Evolutionary conservation across 805 yeast species (phyloP), one percentile per base, ranked within the genome.

Genomic region (Isabelozyma rhagii): DNA sequence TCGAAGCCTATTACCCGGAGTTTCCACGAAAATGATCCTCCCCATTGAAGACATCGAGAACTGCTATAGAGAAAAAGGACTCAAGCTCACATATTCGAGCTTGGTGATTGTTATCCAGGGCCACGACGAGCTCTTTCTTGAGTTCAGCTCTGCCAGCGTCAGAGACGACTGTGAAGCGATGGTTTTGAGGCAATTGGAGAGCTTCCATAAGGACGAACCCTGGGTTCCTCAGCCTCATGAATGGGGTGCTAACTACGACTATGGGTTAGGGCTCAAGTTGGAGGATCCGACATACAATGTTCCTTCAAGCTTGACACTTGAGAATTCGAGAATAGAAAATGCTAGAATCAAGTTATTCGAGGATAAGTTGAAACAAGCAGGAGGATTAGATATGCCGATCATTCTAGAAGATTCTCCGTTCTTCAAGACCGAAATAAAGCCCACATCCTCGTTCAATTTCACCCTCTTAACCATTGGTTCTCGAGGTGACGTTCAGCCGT

Each of bases 401-500:
- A 77, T 87, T 21, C 66, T 87, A 45, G 91, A 85, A 57, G 87
- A 83, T 45, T 80, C 82, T 44, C 88, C 89, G 0, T 71, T 74
- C 51, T 65, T 73, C 51, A 72, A 76, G 44, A 79, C 81, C 0
- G 78, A 69, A 43, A 68, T 82, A 31, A 75, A 71, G 49, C 87
- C 96, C 0, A 61, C 74, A 1, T 75, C 80, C 46, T 67, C 82
- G 2, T 79, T 78, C 57, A 78, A 77, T 28, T 79, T 92, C 59
- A 84, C 87, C 0, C 69, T 90, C 44, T 67, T 93, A 50, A 93
- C 97, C 0, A 93, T 93, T 58, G 98, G 98, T 0, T 90, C 97
- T 0, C 77, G 98, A 51, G 98, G 98, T 34, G 98, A 93, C 67
- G 97, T 93, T 6, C 98, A 93, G 67, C 98, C 98, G 0, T 93